phyloP scores from a whole-genome alignment of 2,329 filamentous ascomycete species.

The Colletotrichum tropicicola region DNA sequence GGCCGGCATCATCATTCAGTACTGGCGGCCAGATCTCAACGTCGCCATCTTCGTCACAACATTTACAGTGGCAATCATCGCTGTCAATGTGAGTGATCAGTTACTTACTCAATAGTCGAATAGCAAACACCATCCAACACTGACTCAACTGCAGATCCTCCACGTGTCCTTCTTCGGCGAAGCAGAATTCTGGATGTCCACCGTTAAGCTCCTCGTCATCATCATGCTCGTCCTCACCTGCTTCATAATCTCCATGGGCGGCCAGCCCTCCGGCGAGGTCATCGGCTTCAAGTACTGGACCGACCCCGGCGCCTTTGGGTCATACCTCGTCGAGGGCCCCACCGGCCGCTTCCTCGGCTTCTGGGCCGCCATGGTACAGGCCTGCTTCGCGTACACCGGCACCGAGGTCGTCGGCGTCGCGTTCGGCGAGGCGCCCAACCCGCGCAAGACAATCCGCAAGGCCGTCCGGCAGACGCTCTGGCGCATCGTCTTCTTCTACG shows the following conservation, averaged over 20 bases:
- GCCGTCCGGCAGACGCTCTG: constrained; percentile 37
- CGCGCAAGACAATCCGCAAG: constrained; percentile 33
- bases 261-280: constrained; percentile 45
- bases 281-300: constrained; percentile 55
- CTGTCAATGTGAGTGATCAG: constrained; percentile 39
- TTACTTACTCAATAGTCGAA: not conserved
- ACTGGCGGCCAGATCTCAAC: constrained; percentile 48
- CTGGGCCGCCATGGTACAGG: constrained; percentile 47
- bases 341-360: constrained; percentile 50
- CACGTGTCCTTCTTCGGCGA: constrained; percentile 54
- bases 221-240: constrained; percentile 47
- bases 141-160: constrained; percentile 35
- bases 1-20: constrained; percentile 46
- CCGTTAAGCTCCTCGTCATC: constrained; percentile 54
- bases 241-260: constrained; percentile 49
- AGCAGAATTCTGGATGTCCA: constrained; percentile 57
- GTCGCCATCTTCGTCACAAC: constrained; percentile 48
- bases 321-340: constrained; percentile 42
- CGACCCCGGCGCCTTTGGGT: constrained; percentile 51
- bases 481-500: constrained; percentile 36
- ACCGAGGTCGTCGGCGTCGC: constrained; percentile 82
- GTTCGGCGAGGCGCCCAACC: constrained; percentile 58
- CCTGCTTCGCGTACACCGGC: constrained; percentile 57
- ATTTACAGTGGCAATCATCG: constrained; percentile 44
- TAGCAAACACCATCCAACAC: not conserved